phyloP scores from a whole-genome alignment of 495 filamentous ascomycete genomes.

The Beverwykella pulmonaria region DNA sequence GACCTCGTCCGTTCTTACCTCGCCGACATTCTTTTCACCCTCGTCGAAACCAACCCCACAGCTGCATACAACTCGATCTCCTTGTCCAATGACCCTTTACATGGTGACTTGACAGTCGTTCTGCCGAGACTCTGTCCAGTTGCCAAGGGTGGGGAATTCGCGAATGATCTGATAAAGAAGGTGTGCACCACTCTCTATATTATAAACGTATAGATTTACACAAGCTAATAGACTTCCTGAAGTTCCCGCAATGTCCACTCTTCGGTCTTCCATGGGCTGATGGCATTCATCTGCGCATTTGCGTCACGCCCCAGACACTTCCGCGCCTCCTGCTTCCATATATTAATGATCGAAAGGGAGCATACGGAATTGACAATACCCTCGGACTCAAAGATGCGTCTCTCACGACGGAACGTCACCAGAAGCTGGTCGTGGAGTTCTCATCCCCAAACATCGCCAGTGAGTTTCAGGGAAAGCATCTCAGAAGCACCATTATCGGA shows the following conservation, averaged over 20 bases:
- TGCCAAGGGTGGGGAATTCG: conserved; percentile 14
- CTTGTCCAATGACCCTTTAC: conserved; percentile 9
- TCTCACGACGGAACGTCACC: conserved; percentile 70
- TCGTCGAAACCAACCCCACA: conserved; percentile 4
- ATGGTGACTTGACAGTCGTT: conserved; percentile 22
- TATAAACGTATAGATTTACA: too few relatives aligned
- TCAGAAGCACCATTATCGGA: conserved; percentile 68
- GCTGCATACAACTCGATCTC: conserved; percentile 25
- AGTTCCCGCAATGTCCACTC: conserved; percentile 25
- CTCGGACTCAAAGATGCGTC: conserved; percentile 68
- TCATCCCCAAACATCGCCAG: conserved; percentile 67
- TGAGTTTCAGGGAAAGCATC: conserved; percentile 69
- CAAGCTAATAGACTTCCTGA: too few relatives aligned
- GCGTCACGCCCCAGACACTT: conserved; percentile 12
- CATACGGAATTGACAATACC: conserved; percentile 68
- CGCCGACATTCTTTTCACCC: conserved; percentile 15
- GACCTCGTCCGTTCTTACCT: conserved; percentile 24
- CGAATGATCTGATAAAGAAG: conserved; percentile 22
- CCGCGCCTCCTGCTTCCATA: conserved; percentile 21
- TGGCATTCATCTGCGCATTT: conserved; percentile 24
- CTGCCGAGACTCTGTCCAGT: conserved; percentile 23
- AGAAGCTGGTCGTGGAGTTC: conserved; percentile 62
- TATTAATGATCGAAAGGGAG: conserved; percentile 47
- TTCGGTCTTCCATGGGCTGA: conserved; percentile 25
- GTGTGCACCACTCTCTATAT: conserved; percentile 6